Conservation (phyloP, 305 asterid genomes). For the Solanum hybrid region DNA sequence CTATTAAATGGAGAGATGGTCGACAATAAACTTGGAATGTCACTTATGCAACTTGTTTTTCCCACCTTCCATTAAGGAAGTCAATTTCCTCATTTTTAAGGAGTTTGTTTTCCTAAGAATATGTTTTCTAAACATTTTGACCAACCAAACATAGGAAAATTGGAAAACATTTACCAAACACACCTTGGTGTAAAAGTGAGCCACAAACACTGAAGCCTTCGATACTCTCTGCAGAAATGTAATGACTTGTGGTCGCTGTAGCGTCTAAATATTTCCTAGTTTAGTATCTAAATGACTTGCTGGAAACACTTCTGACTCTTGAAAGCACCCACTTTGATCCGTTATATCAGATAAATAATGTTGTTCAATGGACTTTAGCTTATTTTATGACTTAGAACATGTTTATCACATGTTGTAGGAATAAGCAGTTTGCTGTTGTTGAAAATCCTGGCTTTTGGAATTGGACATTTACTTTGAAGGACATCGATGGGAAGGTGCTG, state of each 20-base stretch:
- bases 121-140: background rate
- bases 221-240: background rate
- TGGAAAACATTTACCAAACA: background rate
- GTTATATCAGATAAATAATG: background rate
- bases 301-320: background rate
- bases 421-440: slow-evolving; percentile 85
- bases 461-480: slow-evolving; percentile 95
- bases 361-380: background rate
- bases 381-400: background rate
- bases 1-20: background rate
- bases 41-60: background rate
- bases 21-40: background rate
- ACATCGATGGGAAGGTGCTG: slow-evolving; percentile 75
- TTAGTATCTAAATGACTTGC: background rate
- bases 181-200: background rate
- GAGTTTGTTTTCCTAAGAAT: background rate
- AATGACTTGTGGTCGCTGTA: background rate
- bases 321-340: background rate
- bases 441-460: slow-evolving; percentile 96
- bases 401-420: slow-evolving; percentile 32
- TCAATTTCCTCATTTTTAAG: background rate
- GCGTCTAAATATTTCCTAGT: background rate
- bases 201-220: background rate
- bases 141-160: background rate
- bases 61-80: background rate